Conservation (phyloP, 2,329 filamentous ascomycete species). For the Escovopsis sp. region DNA sequence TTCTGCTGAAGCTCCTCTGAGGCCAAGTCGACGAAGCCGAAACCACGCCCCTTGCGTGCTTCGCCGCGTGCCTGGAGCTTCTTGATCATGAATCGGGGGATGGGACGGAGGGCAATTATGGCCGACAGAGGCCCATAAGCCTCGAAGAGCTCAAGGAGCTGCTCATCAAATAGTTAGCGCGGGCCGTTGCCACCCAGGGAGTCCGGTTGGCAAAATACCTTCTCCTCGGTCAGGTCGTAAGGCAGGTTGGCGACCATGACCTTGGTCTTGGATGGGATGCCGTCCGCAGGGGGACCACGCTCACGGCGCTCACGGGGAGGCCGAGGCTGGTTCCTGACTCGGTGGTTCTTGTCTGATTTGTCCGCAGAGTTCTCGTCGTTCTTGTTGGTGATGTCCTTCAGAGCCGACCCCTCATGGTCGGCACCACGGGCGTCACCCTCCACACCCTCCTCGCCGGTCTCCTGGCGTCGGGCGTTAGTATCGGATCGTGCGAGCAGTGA, state of each 20-base stretch:
- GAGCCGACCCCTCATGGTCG: constrained; percentile 38
- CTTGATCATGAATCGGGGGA: constrained; percentile 99
- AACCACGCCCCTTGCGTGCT: constrained; percentile 96
- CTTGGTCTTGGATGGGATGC: constrained; percentile 98
- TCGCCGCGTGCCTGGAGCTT: constrained; percentile 97
- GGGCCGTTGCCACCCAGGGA: background rate
- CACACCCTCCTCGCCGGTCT: constrained; percentile 28
- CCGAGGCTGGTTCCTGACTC: constrained; percentile 38
- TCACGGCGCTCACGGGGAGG: constrained; percentile 50
- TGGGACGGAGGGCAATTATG: constrained; percentile 96
- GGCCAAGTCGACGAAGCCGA: constrained; percentile 91
- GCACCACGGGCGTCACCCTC: constrained; percentile 27
- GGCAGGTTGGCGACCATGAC: constrained; percentile 99
- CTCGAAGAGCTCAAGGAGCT: constrained; percentile 96
- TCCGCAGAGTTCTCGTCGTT: constrained; percentile 29
- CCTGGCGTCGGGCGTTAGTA: constrained; percentile 10
- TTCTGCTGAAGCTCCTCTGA: constrained; percentile 95
- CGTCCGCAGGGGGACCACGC: constrained; percentile 92
- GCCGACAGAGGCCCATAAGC: constrained; percentile 85
- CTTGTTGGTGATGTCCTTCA: constrained; percentile 47
- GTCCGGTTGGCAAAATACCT: constrained; percentile 41
- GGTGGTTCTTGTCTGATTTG: constrained; percentile 13
- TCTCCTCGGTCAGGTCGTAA: constrained; percentile 94
- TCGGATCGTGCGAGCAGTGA: background rate
- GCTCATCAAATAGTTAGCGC: constrained; percentile 5